Evolutionary conservation across 208 protist species (phyloP).

Genomic region (Paratrypanosoma confusum): DNA sequence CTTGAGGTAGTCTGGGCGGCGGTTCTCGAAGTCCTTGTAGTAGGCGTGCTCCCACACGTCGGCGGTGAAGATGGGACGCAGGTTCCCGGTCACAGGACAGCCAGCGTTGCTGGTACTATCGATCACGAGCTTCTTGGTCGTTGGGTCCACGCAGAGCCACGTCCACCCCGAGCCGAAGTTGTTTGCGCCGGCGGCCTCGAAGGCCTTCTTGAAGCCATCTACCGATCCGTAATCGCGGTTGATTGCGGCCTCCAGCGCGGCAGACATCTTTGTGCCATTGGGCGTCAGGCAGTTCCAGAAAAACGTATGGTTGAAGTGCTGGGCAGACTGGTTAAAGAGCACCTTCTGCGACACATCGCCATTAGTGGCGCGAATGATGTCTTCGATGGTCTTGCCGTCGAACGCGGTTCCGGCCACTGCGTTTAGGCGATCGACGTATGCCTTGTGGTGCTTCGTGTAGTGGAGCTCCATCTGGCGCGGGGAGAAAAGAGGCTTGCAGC

Average conservation of each 20-base stretch:
- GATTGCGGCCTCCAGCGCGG: slow-evolving; percentile 58
- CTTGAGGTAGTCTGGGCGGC: slow-evolving; percentile 82
- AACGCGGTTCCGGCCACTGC: slow-evolving; percentile 34
- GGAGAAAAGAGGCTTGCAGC: slow-evolving; percentile 59
- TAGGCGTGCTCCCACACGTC: slow-evolving; percentile 95
- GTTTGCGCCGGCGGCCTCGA: slow-evolving; percentile 52
- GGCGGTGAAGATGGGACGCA: slow-evolving; percentile 75
- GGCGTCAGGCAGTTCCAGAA: slow-evolving; percentile 80
- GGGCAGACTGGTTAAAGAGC: slow-evolving; percentile 84
- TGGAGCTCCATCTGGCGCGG: slow-evolving; percentile 82
- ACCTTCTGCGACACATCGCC: slow-evolving; percentile 51
- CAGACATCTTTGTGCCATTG: slow-evolving; percentile 50
- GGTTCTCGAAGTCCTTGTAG: slow-evolving; percentile 91
- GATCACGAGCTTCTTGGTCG: slow-evolving; percentile 61
- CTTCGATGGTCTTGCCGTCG: slow-evolving; percentile 79
- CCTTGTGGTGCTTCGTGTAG: slow-evolving; percentile 91
- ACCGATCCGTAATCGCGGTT: slow-evolving; percentile 67
- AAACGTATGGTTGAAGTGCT: slow-evolving; percentile 91
- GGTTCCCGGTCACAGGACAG: slow-evolving; percentile 54
- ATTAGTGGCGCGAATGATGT: slow-evolving; percentile 43
- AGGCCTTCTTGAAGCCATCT: slow-evolving; percentile 82
- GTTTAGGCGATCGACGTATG: slow-evolving; percentile 89
- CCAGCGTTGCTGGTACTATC: slow-evolving; percentile 86
- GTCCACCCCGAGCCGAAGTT: slow-evolving; percentile 94
- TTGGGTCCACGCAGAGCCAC: slow-evolving; percentile 84